A percentile compares a stretch with the other conserved stretches of the same genome.
Conservation (phyloP, 2,329 filamentous ascomycete species). For the Ophiocordyceps camponoti-leonardi region DNA sequence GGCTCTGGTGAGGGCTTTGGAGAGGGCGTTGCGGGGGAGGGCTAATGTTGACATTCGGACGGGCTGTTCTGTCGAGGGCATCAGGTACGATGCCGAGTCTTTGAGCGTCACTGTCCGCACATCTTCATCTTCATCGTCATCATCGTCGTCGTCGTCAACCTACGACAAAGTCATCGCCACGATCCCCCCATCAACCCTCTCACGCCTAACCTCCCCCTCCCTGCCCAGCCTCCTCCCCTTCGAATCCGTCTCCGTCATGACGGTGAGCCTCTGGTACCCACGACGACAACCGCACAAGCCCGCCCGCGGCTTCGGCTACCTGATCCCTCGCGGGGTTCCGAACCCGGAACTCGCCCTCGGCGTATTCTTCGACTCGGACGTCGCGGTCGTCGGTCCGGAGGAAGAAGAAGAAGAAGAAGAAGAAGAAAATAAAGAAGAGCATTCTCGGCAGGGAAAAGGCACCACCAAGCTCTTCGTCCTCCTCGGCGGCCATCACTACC, state of each 20-base stretch:
- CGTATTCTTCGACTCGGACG: conserved; percentile 78
- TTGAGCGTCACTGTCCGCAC: conserved; percentile 22
- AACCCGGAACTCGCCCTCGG: conserved; percentile 77
- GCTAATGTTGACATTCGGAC: conserved; percentile 43
- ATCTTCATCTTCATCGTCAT: not conserved
- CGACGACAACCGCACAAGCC: conserved; percentile 42
- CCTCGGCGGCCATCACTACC: conserved; percentile 83
- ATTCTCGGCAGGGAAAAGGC: too few relatives aligned
- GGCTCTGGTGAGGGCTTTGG: conserved; percentile 38
- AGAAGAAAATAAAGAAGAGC: too few relatives aligned
- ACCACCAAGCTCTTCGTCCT: conserved; percentile 89
- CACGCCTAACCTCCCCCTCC: conserved; percentile 14
- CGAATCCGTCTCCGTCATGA: conserved; percentile 67
- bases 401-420: too few relatives aligned
- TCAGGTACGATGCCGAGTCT: conserved; percentile 21
- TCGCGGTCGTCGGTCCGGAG: conserved; percentile 24
- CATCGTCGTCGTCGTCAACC: not conserved
- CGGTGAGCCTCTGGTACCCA: conserved; percentile 76
- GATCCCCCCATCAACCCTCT: conserved; percentile 31
- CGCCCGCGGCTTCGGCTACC: conserved; percentile 62
- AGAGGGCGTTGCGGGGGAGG: conserved; percentile 27
- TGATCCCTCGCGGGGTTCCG: conserved; percentile 60
- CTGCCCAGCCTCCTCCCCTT: conserved; percentile 34
- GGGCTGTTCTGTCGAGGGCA: conserved; percentile 25
- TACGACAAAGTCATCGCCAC: conserved; percentile 49